Evolutionary conservation across 73 alveolate genomes (phyloP).

Genomic region (Breviolum minutum): DNA sequence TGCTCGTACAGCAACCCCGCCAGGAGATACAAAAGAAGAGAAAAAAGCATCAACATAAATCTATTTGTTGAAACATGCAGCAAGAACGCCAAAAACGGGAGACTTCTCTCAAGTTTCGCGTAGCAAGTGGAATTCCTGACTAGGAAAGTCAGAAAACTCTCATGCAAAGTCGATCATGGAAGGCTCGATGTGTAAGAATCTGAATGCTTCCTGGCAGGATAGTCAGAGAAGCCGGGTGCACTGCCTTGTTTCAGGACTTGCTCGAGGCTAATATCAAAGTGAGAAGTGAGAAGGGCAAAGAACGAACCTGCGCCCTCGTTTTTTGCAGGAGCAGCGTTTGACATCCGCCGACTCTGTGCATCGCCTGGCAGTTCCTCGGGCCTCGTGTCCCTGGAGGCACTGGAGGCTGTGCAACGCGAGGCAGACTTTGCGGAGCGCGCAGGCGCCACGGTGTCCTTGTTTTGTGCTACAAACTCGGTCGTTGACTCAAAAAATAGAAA

Average conservation of each 20-base stretch:
- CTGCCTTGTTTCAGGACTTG: conserved; percentile 58
- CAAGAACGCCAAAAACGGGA: background rate
- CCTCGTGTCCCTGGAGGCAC: conserved; percentile 64
- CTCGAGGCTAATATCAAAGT: too few species aligned
- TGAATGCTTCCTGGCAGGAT: conserved; percentile 5
- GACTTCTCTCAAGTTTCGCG: background rate
- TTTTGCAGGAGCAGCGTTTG: background rate
- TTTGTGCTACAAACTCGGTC: too few species aligned
- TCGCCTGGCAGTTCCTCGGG: background rate
- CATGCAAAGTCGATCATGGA: background rate
- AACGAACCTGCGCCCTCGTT: background rate
- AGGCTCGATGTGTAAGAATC: background rate
- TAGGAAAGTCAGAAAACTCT: background rate
- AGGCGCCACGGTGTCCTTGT: background rate
- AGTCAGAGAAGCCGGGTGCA: conserved; percentile 33
- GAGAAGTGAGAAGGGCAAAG: background rate
- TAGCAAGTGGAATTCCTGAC: background rate
- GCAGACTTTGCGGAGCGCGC: conserved; percentile 82
- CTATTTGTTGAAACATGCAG: background rate
- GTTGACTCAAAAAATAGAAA: too few species aligned
- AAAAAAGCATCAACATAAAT: background rate
- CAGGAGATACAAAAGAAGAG: background rate
- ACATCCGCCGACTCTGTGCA: conserved; percentile 21
- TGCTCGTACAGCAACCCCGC: conserved; percentile 38
- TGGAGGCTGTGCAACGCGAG: conserved; percentile 82